A percentile compares a stretch with the other conserved stretches of the same genome.
These are phyloP conservation scores for Geosmithia putterillii DNA, from an alignment of 2,329 filamentous ascomycete species.

Conservation along the genomic window DNA sequence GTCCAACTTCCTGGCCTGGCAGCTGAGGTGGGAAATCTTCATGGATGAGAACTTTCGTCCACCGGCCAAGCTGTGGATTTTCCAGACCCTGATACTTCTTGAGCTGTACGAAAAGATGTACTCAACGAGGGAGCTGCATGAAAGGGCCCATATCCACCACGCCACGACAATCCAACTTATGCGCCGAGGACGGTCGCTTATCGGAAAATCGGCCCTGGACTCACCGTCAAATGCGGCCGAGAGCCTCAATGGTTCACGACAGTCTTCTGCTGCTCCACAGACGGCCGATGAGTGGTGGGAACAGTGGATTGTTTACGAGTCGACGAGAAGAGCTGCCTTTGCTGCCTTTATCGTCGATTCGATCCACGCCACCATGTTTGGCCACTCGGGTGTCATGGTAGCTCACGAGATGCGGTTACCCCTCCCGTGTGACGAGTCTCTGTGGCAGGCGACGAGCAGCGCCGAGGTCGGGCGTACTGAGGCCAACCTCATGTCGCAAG, in stretches of 20 bases:
- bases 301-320: conserved; percentile 89
- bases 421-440: conserved; percentile 79
- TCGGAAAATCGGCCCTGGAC: conserved; percentile 74
- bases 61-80: conserved; percentile 90
- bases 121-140: conserved; percentile 80
- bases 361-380: conserved; percentile 95
- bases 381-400: conserved; percentile 93
- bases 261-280: conserved; percentile 51
- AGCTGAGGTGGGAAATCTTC: conserved; percentile 92
- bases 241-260: conserved; percentile 35
- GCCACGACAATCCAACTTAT: conserved; percentile 91
- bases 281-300: conserved; percentile 89
- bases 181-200: conserved; percentile 82
- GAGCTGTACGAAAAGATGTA: conserved; percentile 99
- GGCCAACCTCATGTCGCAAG: conserved; percentile 65
- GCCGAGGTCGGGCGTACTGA: conserved; percentile 79
- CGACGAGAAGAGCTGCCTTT: conserved; percentile 80
- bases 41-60: conserved; percentile 83
- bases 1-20: conserved; percentile 83
- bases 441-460: conserved; percentile 85
- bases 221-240: conserved; percentile 68
- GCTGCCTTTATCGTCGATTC: conserved; percentile 92
- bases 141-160: conserved; percentile 92
- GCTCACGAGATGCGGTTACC: conserved; percentile 89
- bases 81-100: conserved; percentile 78